phyloP scores from a whole-genome alignment of 108 stramenopile species.

The Epithemia pelagica region DNA sequence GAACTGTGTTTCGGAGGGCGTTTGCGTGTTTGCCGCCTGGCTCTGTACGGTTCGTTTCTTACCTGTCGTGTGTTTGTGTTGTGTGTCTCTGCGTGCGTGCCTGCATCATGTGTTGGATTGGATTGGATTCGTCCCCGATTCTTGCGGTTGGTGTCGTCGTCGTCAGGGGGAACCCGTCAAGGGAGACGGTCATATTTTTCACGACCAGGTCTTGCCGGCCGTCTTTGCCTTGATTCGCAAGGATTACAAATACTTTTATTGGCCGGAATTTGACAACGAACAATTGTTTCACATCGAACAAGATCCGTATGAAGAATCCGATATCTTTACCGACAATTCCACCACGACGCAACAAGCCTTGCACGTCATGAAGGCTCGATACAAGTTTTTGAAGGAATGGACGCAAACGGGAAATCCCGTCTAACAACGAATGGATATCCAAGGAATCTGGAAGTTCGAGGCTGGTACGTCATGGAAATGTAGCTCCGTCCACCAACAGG shows the following conservation, averaged over 20 bases:
- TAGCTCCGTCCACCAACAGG: too few species aligned
- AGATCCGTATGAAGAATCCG: conserved; percentile 74
- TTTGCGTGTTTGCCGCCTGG: too few species aligned
- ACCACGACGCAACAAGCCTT: conserved; percentile 21
- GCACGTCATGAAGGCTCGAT: conserved; percentile 19
- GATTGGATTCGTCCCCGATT: too few species aligned
- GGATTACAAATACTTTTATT: conserved; percentile 65
- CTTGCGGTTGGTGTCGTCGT: too few species aligned
- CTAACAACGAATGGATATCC: not conserved
- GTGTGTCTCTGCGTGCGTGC: too few species aligned
- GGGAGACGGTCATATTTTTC: conserved; percentile 18
- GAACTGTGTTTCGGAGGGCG: too few species aligned
- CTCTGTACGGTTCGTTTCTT: too few species aligned
- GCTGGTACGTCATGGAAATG: too few species aligned
- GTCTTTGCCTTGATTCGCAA: conserved; percentile 73
- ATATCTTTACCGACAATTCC: conserved; percentile 36
- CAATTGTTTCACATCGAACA: conserved; percentile 67
- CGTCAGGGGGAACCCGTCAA: conserved; percentile 26
- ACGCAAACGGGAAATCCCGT: conserved; percentile 19
- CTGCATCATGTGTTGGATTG: too few species aligned
- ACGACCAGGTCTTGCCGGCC: conserved; percentile 43
- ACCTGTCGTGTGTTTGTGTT: too few species aligned
- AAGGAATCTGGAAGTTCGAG: too few species aligned
- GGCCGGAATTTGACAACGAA: conserved; percentile 72
- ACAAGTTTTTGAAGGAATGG: conserved; percentile 19